Evolutionary conservation across 208 protist genomes (phyloP), one percentile per base, ranked within the genome.

Genomic region (Leishmania mexicana): DNA sequence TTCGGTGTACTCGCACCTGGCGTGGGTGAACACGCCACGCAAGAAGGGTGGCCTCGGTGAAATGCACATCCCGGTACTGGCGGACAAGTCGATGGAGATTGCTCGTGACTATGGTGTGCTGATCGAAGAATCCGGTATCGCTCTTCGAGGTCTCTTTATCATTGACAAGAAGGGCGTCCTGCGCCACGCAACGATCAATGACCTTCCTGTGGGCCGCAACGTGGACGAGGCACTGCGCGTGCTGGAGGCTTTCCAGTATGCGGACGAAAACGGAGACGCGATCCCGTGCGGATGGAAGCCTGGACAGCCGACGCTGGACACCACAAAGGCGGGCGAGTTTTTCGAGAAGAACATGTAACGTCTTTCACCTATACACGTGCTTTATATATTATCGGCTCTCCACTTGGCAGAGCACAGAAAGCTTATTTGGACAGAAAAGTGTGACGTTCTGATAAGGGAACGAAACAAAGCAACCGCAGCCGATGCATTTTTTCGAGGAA

Each of bases 141-240:
- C 96, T 45, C 88, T 98, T 57, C 96, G 98, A 73, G 99, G 97
- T 45, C 90, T 98, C 3, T 99, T 99, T 92, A 94, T 99, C 80
- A 99, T 99, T 82, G 98, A 99, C 86, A 88, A 88, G 51, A 97
- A 98, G 10, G 97, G 96, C 68, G 85, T 98, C 40, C 87, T 99
- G 21, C 94, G 97, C 76, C 95, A 98, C 60, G 90, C 96, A 35
- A 98, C 93, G 24, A 87, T 99, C 75, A 99, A 99, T 87, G 98
- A 99, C 80, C 89, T 99, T 7, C 97, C 98, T 31, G 98, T 99
- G 19, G 99, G 99, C 21, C 89, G 99, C 76, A 94, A 79, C 79
- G 96, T 99, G 10, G 98, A 99, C n/a, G 99, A 99, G 91, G 91
- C 93, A 17, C 88, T 99, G 7, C 97, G 99, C 65, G 89, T 99